Base-by-base conservation (phyloP, 306 rosid species). In the Dalbergia cochinchinensis region DNA sequence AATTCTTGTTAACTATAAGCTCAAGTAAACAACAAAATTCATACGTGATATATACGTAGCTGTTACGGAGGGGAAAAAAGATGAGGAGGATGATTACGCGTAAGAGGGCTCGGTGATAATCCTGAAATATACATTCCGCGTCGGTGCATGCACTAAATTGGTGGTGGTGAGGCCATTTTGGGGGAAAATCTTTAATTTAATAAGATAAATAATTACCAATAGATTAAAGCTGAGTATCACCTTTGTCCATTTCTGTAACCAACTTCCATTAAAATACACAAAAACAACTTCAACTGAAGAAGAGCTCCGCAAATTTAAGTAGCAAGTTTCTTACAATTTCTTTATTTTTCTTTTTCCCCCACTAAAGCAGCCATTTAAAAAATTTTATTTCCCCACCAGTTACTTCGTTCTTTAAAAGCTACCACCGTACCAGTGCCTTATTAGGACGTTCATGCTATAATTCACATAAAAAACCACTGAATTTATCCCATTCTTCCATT, bases 231-330 rank as follows among this genome's bases (percentile, higher is more conserved):
- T 48, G 80, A 78, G 60, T 60, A 51, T 68, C 67, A 79, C 69
- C 14, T 33, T 67, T 69, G 72, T 61, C 64, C 48, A 62, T 19
- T 60, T 31, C 55, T 74, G 3, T 68, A 61, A 67, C 74, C 69
- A 72, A 63, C 58, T 65, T 73, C 31, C 51, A 58, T 73, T 45
- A 65, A 57, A 57, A 69, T 71, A 77, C 68, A 72, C 31, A 77
- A 53, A 42, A 47, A 20, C 65, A 22, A 26, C 50, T 77, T 70
- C 16, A 45, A 83, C 35, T 33, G 59, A 14, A 45, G 26, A 64
- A 39, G 51, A 55, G 33, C 31, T 55, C 48, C 60, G 39, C 65
- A 65, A 14, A 65, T 7, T 26, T 1, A 26, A 26, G 31, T 26
- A 26, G 31, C 31, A 31, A 54, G 68, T 74, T 76, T 71, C 72